phyloP scores from a whole-genome alignment of 768 basidiomycete genomes.

The Neoboletus brunneissimus region DNA sequence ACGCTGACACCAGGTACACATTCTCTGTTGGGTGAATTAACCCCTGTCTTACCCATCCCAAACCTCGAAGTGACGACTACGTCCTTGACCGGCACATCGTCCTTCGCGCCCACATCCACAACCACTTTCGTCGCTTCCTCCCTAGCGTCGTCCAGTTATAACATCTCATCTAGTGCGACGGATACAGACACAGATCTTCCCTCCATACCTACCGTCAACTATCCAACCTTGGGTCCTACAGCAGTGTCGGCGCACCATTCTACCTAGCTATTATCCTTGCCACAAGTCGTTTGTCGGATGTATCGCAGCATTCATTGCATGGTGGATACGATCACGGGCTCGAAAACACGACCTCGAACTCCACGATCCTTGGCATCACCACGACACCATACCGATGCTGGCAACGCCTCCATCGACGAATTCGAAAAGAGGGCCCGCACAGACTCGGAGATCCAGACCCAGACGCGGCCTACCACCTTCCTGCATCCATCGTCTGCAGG shows the following conservation, averaged over 20 bases:
- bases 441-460: slow-evolving; percentile 20
- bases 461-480: slow-evolving; percentile 24
- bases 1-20: slow-evolving; percentile 1
- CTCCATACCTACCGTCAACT: slow-evolving; percentile 23
- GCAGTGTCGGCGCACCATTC: slow-evolving; percentile 37
- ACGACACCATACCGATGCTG: slow-evolving; percentile 6
- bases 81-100: neutral
- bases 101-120: slow-evolving; percentile 5
- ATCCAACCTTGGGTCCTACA: slow-evolving; percentile 25
- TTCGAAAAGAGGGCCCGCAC: slow-evolving; percentile 1
- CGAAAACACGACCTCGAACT: slow-evolving; percentile 35
- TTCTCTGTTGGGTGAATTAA: neutral
- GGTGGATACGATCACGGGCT: slow-evolving; percentile 43
- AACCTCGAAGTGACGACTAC: slow-evolving; percentile 21
- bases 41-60: slow-evolving; percentile 10
- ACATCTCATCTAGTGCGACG: slow-evolving; percentile 4
- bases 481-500: slow-evolving; percentile 22
- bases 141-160: slow-evolving; percentile 3
- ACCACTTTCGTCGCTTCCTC: neutral
- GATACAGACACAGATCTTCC: slow-evolving; percentile 22
- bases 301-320: slow-evolving; percentile 46
- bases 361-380: slow-evolving; percentile 35
- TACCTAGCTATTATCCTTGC: slow-evolving; percentile 53
- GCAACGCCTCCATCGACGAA: neutral
- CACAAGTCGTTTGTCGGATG: slow-evolving; percentile 40